Conservation (phyloP, 2,329 filamentous ascomycete genomes). For the Colletotrichum cereale region DNA sequence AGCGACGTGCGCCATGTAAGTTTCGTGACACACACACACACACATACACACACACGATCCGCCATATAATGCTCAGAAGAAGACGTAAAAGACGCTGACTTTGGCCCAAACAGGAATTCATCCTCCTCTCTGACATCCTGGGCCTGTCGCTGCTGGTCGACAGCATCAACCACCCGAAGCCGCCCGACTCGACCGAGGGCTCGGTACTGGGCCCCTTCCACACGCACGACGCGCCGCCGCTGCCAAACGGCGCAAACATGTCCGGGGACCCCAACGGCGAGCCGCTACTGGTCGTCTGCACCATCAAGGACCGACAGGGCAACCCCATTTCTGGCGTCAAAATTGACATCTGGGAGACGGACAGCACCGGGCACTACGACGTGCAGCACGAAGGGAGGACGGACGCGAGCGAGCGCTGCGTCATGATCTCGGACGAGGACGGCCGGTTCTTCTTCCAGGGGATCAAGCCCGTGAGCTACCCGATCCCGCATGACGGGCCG, state of each 20-base stretch:
- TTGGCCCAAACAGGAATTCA: slow-evolving; percentile 69
- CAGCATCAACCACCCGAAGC: slow-evolving; percentile 82
- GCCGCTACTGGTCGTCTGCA: slow-evolving; percentile 76
- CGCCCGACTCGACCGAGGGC: slow-evolving; percentile 74
- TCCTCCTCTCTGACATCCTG: slow-evolving; percentile 80
- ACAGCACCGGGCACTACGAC: slow-evolving; percentile 80
- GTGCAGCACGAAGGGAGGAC: slow-evolving; percentile 75
- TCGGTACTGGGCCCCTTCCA: slow-evolving; percentile 87
- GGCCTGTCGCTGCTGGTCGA: slow-evolving; percentile 82
- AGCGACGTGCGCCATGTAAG: slow-evolving; percentile 74
- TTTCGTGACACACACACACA: background rate
- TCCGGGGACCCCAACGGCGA: slow-evolving; percentile 74
- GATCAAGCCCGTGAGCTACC: slow-evolving; percentile 87
- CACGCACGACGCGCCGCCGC: slow-evolving; percentile 74
- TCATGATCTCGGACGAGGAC: slow-evolving; percentile 54
- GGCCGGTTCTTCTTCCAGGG: slow-evolving; percentile 83
- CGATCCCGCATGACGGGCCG: slow-evolving; percentile 86
- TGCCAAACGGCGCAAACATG: slow-evolving; percentile 67
- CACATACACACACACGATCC: no score
- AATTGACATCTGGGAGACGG: slow-evolving; percentile 85
- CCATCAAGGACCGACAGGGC: slow-evolving; percentile 71
- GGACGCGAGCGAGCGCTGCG: slow-evolving; percentile 60
- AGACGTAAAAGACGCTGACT: background rate
- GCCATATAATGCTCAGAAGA: no score
- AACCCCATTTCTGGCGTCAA: slow-evolving; percentile 71